A percentile compares a stretch with the other conserved stretches of the same genome.
These are phyloP conservation scores for Calonectria pauciramosa DNA, from an alignment of 2,329 filamentous ascomycete genomes.

Conservation along the genomic window DNA sequence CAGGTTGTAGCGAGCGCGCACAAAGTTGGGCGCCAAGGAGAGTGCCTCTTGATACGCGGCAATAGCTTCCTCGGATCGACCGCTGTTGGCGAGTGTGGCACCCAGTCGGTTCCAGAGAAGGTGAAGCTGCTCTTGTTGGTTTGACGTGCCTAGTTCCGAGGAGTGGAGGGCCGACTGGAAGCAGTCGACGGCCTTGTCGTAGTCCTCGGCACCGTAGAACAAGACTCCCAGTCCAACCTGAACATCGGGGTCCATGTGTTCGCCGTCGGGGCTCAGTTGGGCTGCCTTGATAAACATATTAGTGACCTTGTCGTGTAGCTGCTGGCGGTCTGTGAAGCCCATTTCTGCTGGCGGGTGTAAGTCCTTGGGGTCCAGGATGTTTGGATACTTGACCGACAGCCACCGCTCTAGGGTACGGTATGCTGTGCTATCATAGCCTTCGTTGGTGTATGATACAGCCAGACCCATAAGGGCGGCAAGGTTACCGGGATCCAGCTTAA, in stretches of 20 bases:
- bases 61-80: constrained; percentile 94
- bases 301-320: constrained; percentile 91
- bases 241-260: constrained; percentile 98
- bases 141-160: constrained; percentile 85
- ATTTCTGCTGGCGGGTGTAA: constrained; percentile 84
- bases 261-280: constrained; percentile 90
- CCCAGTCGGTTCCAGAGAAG: constrained; percentile 98
- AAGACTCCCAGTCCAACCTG: constrained; percentile 97
- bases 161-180: constrained; percentile 92
- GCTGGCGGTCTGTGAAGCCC: constrained; percentile 92
- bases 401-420: constrained; percentile 97
- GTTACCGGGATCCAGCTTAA: constrained; percentile 90
- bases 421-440: constrained; percentile 96
- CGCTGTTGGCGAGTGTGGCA: constrained; percentile 94
- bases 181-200: constrained; percentile 98
- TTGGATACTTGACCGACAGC: constrained; percentile 95
- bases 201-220: constrained; percentile 98
- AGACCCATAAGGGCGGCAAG: constrained; percentile 93
- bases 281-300: constrained; percentile 92
- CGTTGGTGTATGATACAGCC: constrained; percentile 97
- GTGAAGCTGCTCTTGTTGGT: constrained; percentile 88
- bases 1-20: constrained; percentile 95
- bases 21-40: constrained; percentile 93
- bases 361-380: constrained; percentile 79
- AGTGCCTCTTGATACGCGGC: constrained; percentile 95